Base-by-base conservation (phyloP, 441 rosid species). In the Breynia disticha region DNA sequence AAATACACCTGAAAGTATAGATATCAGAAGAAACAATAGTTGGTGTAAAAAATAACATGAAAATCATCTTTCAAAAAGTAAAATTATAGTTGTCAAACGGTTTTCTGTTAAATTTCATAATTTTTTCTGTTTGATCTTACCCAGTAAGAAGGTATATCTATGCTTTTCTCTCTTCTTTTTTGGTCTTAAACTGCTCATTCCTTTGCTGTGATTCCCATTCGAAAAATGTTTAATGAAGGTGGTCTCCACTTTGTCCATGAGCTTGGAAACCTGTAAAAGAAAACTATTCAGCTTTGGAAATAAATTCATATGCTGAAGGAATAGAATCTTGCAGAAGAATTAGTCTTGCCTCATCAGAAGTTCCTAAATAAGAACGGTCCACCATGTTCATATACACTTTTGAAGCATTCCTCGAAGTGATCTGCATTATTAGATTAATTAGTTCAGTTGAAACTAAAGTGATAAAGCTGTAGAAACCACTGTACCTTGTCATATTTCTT, bases 401-500 rank as follows among this genome's bases (percentile, higher is more conserved):
- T 11, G 71, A 59, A 55, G 74, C 81, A 28, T 57, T 71, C 55
- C 86, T 72, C 24, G 61, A 70, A 16, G 82, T 67, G 51, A 79
- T 60, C 93, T 77, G 60, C 46, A 59, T 24, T 7, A 24, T 24
- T 7, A 86, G 38, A 65, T 24, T 24, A 24, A 24, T 24, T 24
- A 24, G 4, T 2, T 24, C 32, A 24, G 7, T 24, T 24, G 32
- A 24, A 24, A 2, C 32, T 24, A 24, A 7, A 24, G 32, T 24
- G 32, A 2, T 24, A 2, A 3, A 24, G 32, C 32, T 24, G 7
- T 24, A 55, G 9, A 35, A 56, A 1, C 12, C 38, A 38, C 1
- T 57, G 35, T 56, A 83, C 95, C 95, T 89, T 89, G 62, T 89
- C 97, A 53, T 89, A 83, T 69, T 85, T 88, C 76, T 88, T 85